These are phyloP conservation scores for Hygrophoropsis aurantiaca DNA, from an alignment of 768 basidiomycete genomes.

Conservation along the genomic window DNA sequence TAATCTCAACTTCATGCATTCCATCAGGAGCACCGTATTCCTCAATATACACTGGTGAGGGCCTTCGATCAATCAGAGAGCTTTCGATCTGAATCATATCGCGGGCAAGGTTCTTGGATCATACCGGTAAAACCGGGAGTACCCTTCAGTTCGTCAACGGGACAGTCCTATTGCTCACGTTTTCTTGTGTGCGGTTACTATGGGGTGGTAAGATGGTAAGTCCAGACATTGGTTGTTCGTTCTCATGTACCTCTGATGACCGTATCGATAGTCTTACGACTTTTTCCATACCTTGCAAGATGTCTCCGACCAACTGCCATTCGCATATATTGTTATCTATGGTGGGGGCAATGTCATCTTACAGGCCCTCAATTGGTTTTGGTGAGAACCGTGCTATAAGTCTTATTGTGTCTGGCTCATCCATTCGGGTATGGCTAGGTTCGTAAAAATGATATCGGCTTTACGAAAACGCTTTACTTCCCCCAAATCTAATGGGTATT, in stretches of 20 bases:
- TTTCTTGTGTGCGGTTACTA: constrained; percentile 68
- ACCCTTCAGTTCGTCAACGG: constrained; percentile 73
- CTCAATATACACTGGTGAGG: constrained; percentile 83
- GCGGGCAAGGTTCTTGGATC: constrained; percentile 67
- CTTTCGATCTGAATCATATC: not conserved
- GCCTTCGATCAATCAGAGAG: constrained; percentile 1
- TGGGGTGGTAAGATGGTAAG: constrained; percentile 58
- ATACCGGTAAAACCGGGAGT: constrained; percentile 69
- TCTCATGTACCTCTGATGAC: not conserved
- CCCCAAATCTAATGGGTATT: constrained; percentile 19
- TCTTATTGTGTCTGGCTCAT: constrained; percentile 1
- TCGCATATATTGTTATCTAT: constrained; percentile 50
- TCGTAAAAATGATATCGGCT: constrained; percentile 70
- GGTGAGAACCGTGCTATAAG: constrained; percentile 44
- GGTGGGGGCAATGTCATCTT: constrained; percentile 62
- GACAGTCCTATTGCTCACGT: constrained; percentile 58
- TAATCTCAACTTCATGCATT: constrained; percentile 3
- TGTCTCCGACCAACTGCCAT: constrained; percentile 54
- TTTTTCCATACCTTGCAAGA: constrained; percentile 62
- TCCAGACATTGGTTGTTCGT: not conserved
- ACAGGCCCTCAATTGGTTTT: constrained; percentile 75
- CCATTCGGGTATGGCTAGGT: constrained; percentile 42
- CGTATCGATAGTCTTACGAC: constrained; percentile 56
- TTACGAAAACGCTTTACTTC: constrained; percentile 58
- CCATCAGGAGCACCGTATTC: constrained; percentile 73